Base-by-base conservation (phyloP, 169 alveolate species). In the Fabrea salina region DNA sequence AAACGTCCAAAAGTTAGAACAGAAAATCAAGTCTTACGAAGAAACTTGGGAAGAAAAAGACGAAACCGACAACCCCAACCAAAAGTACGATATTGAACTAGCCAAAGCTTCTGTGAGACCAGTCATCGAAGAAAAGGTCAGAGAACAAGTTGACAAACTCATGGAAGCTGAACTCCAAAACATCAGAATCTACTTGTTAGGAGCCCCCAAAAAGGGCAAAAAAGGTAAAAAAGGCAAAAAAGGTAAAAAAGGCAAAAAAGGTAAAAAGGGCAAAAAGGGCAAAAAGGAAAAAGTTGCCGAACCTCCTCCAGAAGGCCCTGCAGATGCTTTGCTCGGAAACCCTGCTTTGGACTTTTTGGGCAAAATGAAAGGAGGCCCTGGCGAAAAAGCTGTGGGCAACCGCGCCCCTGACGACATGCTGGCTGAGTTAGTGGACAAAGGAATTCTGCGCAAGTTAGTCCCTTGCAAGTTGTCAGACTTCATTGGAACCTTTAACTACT, bases 101-200 rank as follows among this genome's bases (percentile, higher is more conserved):
- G 92, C 91, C 3, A 83, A 80, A 67, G 82, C 71, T 13, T 59
- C 77, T 39, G 85, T 92, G 40, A 84, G 86, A 68, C 93, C 93
- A 5, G 75, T 64, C 1, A 89, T 92, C 0, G 88, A 92, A 67
- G 85, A 84, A 19, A 92, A 88, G 75, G 82, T 89, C 39, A 82
- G 83, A 75, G 40, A 61, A 44, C 77, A 59, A 66, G 96, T 89
- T 2, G 96, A 94, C 70, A 92, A 91, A 57, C 59, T 89, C 80
- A 91, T 94, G 54, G 84, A 86, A 64, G 83, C 86, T 19, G 96
- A 94, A 82, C 76, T 94, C 41, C 95, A 89, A 50, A 85, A 82
- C 72, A 83, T 91, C 71, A 80, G 90, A 72, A 81, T 86, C 3
- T 81, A 84, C 44, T 71, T 68, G 32, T 50, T 76, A 64, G 78